Evolutionary conservation across 805 yeast species (phyloP).

Genomic region (Ogataea dorogensis): DNA sequence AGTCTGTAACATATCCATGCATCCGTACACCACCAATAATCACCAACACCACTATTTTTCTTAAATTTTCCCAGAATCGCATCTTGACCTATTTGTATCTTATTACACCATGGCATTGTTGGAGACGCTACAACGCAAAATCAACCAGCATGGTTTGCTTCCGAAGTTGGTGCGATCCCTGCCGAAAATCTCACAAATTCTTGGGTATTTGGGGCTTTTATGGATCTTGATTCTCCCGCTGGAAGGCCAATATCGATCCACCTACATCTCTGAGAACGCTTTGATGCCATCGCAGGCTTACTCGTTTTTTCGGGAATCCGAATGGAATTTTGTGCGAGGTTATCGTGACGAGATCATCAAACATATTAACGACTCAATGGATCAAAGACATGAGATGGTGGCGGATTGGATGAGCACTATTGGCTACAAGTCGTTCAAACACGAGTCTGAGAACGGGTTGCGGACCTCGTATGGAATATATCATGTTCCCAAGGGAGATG

Average conservation of each 20-base stretch:
- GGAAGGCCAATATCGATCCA: constrained; percentile 77
- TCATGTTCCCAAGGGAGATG: constrained; percentile 94
- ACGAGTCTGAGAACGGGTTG: constrained; percentile 25
- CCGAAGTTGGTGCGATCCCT: constrained; percentile 43
- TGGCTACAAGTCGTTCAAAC: constrained; percentile 64
- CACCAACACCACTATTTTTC: too few species aligned
- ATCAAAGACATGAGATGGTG: constrained; percentile 45
- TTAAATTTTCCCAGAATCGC: not conserved
- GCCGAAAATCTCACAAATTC: constrained; percentile 42
- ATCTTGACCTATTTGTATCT: not conserved
- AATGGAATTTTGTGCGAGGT: constrained; percentile 90
- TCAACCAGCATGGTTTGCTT: constrained; percentile 45
- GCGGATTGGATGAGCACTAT: constrained; percentile 62
- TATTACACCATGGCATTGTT: constrained; percentile 43
- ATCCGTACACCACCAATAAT: constrained; percentile 1
- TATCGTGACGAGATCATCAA: constrained; percentile 59
- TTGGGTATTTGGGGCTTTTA: constrained; percentile 46
- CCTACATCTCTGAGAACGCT: constrained; percentile 94
- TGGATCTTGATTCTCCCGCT: constrained; percentile 70
- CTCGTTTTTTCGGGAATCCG: constrained; percentile 87
- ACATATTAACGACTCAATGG: constrained; percentile 34
- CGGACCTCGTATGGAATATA: constrained; percentile 65
- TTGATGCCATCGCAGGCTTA: constrained; percentile 95
- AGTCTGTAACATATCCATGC: constrained; percentile 4
- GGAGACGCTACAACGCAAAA: constrained; percentile 42